A percentile compares a stretch with the other conserved stretches of the same genome.
Conservation (phyloP, 495 filamentous ascomycete species). For the Tuber microsphaerosporum region DNA sequence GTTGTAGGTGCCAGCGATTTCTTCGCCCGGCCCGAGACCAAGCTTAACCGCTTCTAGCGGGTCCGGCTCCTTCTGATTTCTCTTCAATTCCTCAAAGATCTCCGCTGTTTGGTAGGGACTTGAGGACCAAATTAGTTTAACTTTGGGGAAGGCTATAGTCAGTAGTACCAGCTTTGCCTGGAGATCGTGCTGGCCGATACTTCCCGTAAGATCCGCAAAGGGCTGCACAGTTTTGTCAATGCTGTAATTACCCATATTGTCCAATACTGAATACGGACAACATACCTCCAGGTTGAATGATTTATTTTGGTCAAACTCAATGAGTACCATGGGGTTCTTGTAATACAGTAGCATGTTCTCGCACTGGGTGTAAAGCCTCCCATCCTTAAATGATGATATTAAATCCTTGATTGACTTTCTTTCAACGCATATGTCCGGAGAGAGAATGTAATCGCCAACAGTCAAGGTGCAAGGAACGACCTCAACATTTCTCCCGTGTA, state of each 20-base stretch:
- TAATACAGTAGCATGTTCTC: slow-evolving; percentile 94
- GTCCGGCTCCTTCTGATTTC: slow-evolving; percentile 79
- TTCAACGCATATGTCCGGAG: slow-evolving; percentile 83
- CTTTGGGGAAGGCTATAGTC: slow-evolving; percentile 80
- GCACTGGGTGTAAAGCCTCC: slow-evolving; percentile 82
- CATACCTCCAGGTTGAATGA: slow-evolving; percentile 80
- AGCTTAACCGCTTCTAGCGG: slow-evolving; percentile 77
- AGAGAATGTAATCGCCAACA: slow-evolving; percentile 92
- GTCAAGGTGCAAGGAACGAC: slow-evolving; percentile 91
- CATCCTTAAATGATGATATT: slow-evolving; percentile 82
- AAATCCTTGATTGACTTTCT: slow-evolving; percentile 88
- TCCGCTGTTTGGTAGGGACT: slow-evolving; percentile 94
- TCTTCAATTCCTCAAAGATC: slow-evolving; percentile 90
- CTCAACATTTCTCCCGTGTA: slow-evolving; percentile 77
- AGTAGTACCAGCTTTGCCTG: slow-evolving; percentile 89
- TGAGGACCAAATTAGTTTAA: slow-evolving; percentile 88
- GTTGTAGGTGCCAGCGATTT: slow-evolving; percentile 53
- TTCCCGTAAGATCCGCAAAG: slow-evolving; percentile 40
- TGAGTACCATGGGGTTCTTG: slow-evolving; percentile 80
- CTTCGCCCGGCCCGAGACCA: slow-evolving; percentile 61
- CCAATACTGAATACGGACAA: background rate
- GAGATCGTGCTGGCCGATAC: slow-evolving; percentile 51
- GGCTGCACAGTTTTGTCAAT: slow-evolving; percentile 21
- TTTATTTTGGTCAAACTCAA: slow-evolving; percentile 97
- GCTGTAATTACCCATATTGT: background rate